A percentile compares a stretch with the other conserved stretches of the same genome.
These are phyloP conservation scores for Penicillium oxalicum DNA, from an alignment of 2,329 filamentous ascomycete genomes.

Conservation along the genomic window DNA sequence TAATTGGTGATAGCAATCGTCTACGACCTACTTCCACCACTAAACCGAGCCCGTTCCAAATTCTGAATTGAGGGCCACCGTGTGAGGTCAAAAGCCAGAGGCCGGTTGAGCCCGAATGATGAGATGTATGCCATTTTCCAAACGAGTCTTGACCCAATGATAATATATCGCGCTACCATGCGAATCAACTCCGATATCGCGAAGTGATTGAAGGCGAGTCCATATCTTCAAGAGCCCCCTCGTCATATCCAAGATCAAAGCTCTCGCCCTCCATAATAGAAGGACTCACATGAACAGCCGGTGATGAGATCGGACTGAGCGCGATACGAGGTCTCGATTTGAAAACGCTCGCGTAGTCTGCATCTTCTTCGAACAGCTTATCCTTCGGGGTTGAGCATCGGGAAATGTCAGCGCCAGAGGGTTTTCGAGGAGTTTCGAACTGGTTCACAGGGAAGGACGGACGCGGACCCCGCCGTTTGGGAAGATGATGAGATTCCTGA, in stretches of 20 bases:
- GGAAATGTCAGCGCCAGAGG: constrained; percentile 14
- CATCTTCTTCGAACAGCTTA: constrained; percentile 63
- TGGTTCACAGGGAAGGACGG: constrained; percentile 50
- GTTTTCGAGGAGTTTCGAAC: constrained; percentile 49
- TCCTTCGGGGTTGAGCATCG: constrained; percentile 54
- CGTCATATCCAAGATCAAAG: constrained; percentile 17
- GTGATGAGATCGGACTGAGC: constrained; percentile 58
- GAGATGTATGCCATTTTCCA: no score
- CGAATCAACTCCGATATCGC: constrained; percentile 1
- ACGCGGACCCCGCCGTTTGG: constrained; percentile 24
- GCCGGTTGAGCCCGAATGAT: no score
- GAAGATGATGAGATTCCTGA: constrained; percentile 15
- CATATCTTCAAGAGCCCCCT: constrained; percentile 10
- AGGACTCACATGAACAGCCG: constrained; percentile 33
- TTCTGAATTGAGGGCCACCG: no score
- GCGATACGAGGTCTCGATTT: constrained; percentile 75
- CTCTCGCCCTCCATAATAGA: constrained; percentile 20
- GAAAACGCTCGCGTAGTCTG: constrained; percentile 77
- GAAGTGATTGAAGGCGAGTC: constrained; percentile 21
- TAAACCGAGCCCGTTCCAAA: no score
- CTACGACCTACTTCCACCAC: no score
- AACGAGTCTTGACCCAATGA: no score
- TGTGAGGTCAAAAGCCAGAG: no score
- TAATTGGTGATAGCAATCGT: no score
- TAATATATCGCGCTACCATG: no score